Conservation (phyloP, 495 filamentous ascomycete species). For the Aeminium ludgeri region DNA sequence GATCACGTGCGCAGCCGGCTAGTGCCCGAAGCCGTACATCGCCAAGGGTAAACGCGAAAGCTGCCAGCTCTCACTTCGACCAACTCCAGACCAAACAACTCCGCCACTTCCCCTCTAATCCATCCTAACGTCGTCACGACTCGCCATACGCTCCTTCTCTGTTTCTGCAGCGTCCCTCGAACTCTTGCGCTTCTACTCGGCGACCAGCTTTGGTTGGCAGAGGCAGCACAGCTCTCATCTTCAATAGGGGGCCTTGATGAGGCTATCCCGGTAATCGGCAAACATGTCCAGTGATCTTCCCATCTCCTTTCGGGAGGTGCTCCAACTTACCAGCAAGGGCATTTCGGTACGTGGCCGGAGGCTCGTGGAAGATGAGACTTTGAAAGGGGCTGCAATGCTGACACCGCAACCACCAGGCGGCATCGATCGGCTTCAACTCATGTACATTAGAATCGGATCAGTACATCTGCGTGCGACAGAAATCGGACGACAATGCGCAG, state of each 20-base stretch:
- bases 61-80: no score
- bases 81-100: no score
- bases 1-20: no score
- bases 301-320: slow-evolving; percentile 88
- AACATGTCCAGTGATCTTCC: slow-evolving; percentile 57
- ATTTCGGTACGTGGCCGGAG: slow-evolving; percentile 49
- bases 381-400: not conserved
- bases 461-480: slow-evolving; percentile 90
- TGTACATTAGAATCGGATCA: slow-evolving; percentile 96
- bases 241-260: slow-evolving; percentile 9
- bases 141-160: not conserved
- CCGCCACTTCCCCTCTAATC: no score
- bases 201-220: not conserved
- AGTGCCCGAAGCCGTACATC: no score
- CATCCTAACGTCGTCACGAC: slow-evolving; percentile 2
- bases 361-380: slow-evolving; percentile 4
- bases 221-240: not conserved
- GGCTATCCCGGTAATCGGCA: slow-evolving; percentile 1
- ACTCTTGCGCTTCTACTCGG: not conserved
- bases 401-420: slow-evolving; percentile 31
- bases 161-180: not conserved
- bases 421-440: slow-evolving; percentile 88
- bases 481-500: slow-evolving; percentile 56
- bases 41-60: no score
- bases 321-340: slow-evolving; percentile 62